Evolutionary conservation across 106 monocot genomes (phyloP).

Genomic region (Ottelia alismoides): DNA sequence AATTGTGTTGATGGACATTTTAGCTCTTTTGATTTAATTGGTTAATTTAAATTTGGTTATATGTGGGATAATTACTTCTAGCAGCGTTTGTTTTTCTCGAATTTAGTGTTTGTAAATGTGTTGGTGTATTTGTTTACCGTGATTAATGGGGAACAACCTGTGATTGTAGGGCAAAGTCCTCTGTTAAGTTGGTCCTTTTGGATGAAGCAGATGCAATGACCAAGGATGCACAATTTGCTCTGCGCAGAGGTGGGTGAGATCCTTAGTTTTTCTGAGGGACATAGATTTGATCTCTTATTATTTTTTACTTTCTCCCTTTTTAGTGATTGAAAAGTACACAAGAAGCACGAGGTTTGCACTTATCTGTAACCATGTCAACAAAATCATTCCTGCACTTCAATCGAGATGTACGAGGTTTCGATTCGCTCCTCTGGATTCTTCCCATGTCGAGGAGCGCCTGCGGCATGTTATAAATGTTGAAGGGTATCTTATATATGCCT

Average conservation of each 20-base stretch:
- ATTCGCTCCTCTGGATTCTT: conserved; percentile 90
- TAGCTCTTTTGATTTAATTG: no score
- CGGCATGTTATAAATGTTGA: conserved; percentile 79
- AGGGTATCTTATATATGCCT: no score
- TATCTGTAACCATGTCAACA: conserved; percentile 97
- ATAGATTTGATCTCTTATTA: not conserved
- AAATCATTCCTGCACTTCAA: conserved; percentile 96
- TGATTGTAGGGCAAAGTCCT: conserved; percentile 53
- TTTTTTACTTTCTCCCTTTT: no score
- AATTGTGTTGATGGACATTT: no score
- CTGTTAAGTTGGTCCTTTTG: conserved; percentile 84
- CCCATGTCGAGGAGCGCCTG: conserved; percentile 68
- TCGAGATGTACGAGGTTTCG: conserved; percentile 96
- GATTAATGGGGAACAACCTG: no score
- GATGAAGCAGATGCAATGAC: conserved; percentile 99
- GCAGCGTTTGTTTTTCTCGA: conserved; percentile 3
- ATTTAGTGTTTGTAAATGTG: no score
- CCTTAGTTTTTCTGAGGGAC: not conserved
- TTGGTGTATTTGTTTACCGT: no score
- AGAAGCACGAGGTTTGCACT: conserved; percentile 96
- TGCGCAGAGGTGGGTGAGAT: conserved; percentile 63
- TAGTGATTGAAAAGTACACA: conserved; percentile 94
- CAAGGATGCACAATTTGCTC: conserved; percentile 96
- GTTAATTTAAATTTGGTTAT: no score
- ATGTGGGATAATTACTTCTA: not conserved